Base-by-base conservation (phyloP, 345 rosid species). In the Litchi chinensis region DNA sequence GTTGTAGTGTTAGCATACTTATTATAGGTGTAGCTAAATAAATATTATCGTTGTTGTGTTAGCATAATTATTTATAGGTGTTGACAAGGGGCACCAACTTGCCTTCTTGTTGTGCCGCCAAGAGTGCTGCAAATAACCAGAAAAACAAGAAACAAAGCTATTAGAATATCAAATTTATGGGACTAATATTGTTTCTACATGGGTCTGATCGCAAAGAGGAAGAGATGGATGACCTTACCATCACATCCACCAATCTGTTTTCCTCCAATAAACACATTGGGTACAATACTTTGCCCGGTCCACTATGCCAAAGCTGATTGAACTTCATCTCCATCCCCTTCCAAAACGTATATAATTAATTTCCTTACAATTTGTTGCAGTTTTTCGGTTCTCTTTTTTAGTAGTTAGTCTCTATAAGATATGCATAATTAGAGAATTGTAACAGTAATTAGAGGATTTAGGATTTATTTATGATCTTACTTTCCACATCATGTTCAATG, bases 211-310 rank as follows among this genome's bases (percentile, higher is more conserved):
- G 1, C 37, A 16, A 74, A 62, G 22, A 65, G 65, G 7, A 18
- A 50, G 7, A 54, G n/a, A 16, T 26, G 40, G 41, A 16, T 43
- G 12, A 32, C 16, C 85, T 88, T 81, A 90, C 96, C 37, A 46
- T 91, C 88, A 56, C 93, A 91, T 48, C 95, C 93, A 56, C 88
- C 93, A 10, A 91, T 82, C 10, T 87, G 90, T 78, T 89, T 91
- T 19, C 87, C 93, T 57, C 85, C 89, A n/a, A 89, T 88, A 84
- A 93, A 90, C 60, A 89, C 94, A 64, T 83, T 86, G 1, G 98
- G 94, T 57, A 90, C 90, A 2, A 91, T 85, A 65, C 83, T 75
- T n/a, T 63, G 90, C 37, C 93, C 94, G 9, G 92, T 82, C 96
- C 98, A 88, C 52, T 83, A 79, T 0, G 79, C 70, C 15, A 90